Percentiles rank a stretch among this genome's conserved stretches.
phyloP scores from a whole-genome alignment of 164 flowering plant species.

The Berberis thunbergii region DNA sequence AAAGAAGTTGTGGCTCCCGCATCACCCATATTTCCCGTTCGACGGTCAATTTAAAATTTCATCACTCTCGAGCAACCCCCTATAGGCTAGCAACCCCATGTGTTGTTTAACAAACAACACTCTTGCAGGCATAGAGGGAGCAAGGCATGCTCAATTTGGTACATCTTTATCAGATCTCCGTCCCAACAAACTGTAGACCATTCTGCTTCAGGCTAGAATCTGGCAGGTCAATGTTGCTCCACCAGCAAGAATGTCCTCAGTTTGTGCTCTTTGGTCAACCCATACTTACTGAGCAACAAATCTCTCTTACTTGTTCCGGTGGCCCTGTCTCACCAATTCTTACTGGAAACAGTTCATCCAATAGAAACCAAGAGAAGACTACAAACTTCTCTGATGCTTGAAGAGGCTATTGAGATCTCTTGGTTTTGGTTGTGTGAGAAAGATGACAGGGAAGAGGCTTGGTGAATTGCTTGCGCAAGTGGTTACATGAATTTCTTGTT shows the following conservation, averaged over 20 bases:
- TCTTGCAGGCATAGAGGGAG: slow-evolving; percentile 97
- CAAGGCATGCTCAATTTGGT: slow-evolving; percentile 7
- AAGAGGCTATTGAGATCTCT: no score
- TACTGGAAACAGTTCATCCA: slow-evolving; percentile 15
- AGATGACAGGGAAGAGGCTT: no score
- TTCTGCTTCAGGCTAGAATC: no score
- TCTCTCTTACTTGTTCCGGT: no score
- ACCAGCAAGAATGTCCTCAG: neutral
- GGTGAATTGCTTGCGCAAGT: no score
- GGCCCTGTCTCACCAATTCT: no score
- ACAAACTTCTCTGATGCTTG: slow-evolving; percentile 27
- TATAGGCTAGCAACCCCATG: slow-evolving; percentile 41
- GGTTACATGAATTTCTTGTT: no score
- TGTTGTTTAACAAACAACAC: slow-evolving; percentile 34
- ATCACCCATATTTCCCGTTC: slow-evolving; percentile 42
- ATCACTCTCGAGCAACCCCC: slow-evolving; percentile 36
- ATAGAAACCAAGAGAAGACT: slow-evolving; percentile 32
- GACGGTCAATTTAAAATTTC: slow-evolving; percentile 40
- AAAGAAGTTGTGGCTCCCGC: slow-evolving; percentile 54
- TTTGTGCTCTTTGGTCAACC: slow-evolving; percentile 47
- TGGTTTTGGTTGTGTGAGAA: no score
- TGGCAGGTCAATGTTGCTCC: no score
- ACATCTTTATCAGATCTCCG: no score
- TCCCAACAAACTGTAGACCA: no score
- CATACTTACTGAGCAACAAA: no score